Base-by-base conservation (phyloP, 2,329 filamentous ascomycete species). In the Alternaria sp. region DNA sequence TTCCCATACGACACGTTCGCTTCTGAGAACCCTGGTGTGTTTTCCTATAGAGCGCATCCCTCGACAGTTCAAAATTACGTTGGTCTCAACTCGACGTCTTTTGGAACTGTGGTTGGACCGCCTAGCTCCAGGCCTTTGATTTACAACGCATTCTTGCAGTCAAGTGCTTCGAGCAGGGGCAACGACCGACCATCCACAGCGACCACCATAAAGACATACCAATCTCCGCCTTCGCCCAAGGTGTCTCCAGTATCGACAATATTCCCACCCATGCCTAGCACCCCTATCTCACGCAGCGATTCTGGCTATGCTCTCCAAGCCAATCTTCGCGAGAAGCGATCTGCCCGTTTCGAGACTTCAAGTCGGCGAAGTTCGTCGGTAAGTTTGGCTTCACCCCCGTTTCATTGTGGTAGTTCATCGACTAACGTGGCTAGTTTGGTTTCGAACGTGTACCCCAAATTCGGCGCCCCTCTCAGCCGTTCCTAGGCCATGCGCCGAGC, bases 1-100 rank as follows among this genome's bases (percentile, higher is more conserved):
- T 99, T 91, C 73, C 95, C 95, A 0, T 91, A 91, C 72, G 92
- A 98, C 75, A 86, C 91, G 2, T 97, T 96, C 74, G 90, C 92
- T 21, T 93, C 91, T 0, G 95, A 99, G 77, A 93, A 92, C 65
- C 85, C 89, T 31, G 85, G 89, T 1, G 83, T 97, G 3, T 97
- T 96, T 78, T 90, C 88, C 39, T 84, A 91, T 21, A 86, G 84
- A 64, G 85, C 93, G 1, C 80, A 86, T 5, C 84, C 87, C 8
- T 91, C 90, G 51, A 90, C 89, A 0, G 82, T 99, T 50, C 88
- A 91, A 42, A 95, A 92, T 71, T 93, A 93, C 81, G 93, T 95
- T 51, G 88, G 90, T 49, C 88, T 97, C 66, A 97, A 92, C 74
- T 98, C 95, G 8, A 88, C 91, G 3, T 90, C 90, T 2, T 99